Evolutionary conservation across 2,329 filamentous ascomycete species (phyloP).

Genomic region (Neonectria faginata): DNA sequence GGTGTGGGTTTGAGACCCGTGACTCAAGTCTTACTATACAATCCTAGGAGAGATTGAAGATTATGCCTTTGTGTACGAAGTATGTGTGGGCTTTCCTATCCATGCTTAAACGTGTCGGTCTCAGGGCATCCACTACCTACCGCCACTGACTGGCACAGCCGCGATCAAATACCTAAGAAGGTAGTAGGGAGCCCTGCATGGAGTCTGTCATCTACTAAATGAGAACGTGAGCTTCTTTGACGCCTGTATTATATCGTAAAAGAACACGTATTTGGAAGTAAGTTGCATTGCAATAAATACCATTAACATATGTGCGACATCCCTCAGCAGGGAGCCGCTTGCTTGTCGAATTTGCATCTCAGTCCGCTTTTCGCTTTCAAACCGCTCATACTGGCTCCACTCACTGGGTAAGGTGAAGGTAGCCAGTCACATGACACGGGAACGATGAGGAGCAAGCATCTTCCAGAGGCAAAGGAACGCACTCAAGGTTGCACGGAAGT

Average conservation of each 20-base stretch:
- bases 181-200: background rate
- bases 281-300: background rate
- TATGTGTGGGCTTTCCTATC: background rate
- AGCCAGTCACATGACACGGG: background rate
- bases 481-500: background rate
- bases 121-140: background rate
- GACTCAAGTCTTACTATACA: background rate
- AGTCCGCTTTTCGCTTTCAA: background rate
- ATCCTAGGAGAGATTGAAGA: no score
- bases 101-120: constrained; percentile 5
- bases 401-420: background rate
- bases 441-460: constrained; percentile 1
- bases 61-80: no score
- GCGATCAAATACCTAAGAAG: background rate
- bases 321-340: background rate
- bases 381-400: background rate
- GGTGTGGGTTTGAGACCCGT: background rate
- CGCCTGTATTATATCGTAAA: background rate
- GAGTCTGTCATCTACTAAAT: background rate
- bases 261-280: no score
- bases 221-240: background rate
- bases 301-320: no score
- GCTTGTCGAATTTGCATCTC: background rate
- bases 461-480: background rate
- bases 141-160: background rate